phyloP scores from a whole-genome alignment of 2,329 filamentous ascomycete species.

The Fusarium mundagurra region DNA sequence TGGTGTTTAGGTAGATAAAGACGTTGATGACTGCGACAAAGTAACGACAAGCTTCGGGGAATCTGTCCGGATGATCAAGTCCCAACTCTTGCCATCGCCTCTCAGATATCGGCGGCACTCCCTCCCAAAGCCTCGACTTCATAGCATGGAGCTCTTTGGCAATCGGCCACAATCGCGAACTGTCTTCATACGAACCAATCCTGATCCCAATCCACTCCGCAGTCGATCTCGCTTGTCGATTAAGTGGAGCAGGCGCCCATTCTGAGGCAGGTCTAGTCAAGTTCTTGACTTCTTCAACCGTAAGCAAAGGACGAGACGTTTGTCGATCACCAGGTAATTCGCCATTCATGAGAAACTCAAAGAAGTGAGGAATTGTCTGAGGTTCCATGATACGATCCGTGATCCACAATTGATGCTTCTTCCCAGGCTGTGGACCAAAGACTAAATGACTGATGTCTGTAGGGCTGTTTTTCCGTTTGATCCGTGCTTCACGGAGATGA shows the following conservation, averaged over 20 bases:
- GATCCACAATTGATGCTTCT: constrained; percentile 27
- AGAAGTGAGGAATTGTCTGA: constrained; percentile 33
- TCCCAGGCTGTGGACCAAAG: not conserved
- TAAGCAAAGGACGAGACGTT: constrained; percentile 14
- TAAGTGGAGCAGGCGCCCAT: constrained; percentile 40
- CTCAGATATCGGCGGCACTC: constrained; percentile 42
- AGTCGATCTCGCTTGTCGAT: constrained; percentile 2
- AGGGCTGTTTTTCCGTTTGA: constrained; percentile 5
- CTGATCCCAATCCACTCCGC: constrained; percentile 10
- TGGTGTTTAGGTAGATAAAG: constrained; percentile 43
- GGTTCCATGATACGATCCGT: constrained; percentile 39
- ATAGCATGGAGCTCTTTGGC: constrained; percentile 44
- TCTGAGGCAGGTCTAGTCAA: constrained; percentile 23
- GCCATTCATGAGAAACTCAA: constrained; percentile 26
- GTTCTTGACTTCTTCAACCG: constrained; percentile 2
- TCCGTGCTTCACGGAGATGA: not conserved
- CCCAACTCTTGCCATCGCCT: constrained; percentile 39
- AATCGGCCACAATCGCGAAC: constrained; percentile 20
- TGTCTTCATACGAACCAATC: constrained; percentile 39
- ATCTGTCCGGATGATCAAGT: constrained; percentile 36
- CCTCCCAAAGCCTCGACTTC: constrained; percentile 46
- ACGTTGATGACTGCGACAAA: constrained; percentile 35
- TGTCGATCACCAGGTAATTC: constrained; percentile 7
- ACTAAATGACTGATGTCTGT: not conserved
- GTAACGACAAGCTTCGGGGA: constrained; percentile 39